Percentiles rank a stretch among this genome's conserved stretches.
Conservation (phyloP, 257 asterid species). For the Ophiorrhiza pumila region DNA sequence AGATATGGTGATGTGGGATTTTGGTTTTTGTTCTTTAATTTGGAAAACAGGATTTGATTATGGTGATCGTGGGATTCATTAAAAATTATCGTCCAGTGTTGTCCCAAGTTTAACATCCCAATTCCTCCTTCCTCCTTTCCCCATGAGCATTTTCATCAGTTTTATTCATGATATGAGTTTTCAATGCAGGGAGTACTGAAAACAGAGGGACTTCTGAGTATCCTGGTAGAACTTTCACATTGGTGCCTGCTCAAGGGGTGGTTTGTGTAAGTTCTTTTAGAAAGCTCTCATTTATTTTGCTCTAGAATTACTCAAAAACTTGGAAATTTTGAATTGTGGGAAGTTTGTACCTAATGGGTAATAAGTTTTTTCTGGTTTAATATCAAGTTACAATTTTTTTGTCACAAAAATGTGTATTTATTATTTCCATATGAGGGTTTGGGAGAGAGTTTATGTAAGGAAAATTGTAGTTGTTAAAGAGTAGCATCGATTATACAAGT, state of each 20-base stretch:
- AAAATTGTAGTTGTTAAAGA: too few species aligned
- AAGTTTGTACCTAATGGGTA: background rate
- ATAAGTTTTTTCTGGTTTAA: background rate
- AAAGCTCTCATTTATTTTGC: background rate
- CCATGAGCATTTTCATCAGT: background rate
- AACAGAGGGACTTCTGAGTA: constrained; percentile 91
- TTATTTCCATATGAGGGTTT: background rate
- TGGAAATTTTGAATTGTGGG: too few species aligned
- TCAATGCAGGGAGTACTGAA: constrained; percentile 81
- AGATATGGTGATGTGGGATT: constrained; percentile 88
- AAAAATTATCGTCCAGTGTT: constrained; percentile 84
- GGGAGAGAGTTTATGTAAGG: background rate
- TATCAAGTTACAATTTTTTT: background rate
- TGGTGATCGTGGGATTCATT: constrained; percentile 87
- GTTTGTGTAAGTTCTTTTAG: constrained; percentile 51
- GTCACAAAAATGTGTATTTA: too few species aligned
- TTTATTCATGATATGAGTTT: background rate
- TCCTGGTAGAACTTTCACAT: constrained; percentile 90
- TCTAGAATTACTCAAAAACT: background rate
- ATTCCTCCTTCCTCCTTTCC: background rate
- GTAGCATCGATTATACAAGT: too few species aligned
- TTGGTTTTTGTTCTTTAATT: constrained; percentile 93
- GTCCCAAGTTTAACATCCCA: constrained; percentile 58
- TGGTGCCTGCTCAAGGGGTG: constrained; percentile 83
- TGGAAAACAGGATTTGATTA: constrained; percentile 84